Conservation (phyloP, 345 rosid genomes). For the Gossypium turneri region DNA sequence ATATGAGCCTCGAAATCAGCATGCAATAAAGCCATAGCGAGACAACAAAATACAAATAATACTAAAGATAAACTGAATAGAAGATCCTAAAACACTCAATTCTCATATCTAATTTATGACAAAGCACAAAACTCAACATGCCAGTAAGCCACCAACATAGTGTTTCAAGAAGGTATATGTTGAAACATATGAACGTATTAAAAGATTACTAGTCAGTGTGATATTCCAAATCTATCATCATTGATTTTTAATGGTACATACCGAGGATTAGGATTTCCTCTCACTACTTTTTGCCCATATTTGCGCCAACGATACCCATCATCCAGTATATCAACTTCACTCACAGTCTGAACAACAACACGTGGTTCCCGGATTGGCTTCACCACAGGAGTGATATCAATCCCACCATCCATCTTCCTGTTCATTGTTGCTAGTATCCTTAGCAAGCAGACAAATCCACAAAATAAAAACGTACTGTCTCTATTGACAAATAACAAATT, state of each 20-base stretch:
- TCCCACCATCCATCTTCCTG: constrained; percentile 80
- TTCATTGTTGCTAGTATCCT: constrained; percentile 20
- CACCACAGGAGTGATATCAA: constrained; percentile 82
- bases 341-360: constrained; percentile 92
- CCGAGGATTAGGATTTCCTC: constrained; percentile 99
- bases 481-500: constrained; percentile 15
- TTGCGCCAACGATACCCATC: constrained; percentile 99
- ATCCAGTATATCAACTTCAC: constrained; percentile 96
- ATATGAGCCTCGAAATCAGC: not conserved
- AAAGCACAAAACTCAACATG: not conserved
- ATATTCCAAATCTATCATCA: not conserved
- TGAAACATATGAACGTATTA: constrained; percentile 3
- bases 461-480: constrained; percentile 9
- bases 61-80: not conserved
- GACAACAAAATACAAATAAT: not conserved
- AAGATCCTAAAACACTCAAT: constrained; percentile 3
- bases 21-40: not conserved
- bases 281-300: constrained; percentile 98
- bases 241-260: constrained; percentile 20
- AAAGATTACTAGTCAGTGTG: not conserved
- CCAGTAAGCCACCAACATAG: constrained; percentile 12
- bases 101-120: not conserved
- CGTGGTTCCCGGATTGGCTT: constrained; percentile 98
- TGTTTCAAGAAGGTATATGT: not conserved
- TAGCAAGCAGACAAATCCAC: constrained; percentile 19